These are phyloP conservation scores for Euphorbia pulcherrima DNA, from an alignment of 345 rosid genomes.

Conservation along the genomic window DNA sequence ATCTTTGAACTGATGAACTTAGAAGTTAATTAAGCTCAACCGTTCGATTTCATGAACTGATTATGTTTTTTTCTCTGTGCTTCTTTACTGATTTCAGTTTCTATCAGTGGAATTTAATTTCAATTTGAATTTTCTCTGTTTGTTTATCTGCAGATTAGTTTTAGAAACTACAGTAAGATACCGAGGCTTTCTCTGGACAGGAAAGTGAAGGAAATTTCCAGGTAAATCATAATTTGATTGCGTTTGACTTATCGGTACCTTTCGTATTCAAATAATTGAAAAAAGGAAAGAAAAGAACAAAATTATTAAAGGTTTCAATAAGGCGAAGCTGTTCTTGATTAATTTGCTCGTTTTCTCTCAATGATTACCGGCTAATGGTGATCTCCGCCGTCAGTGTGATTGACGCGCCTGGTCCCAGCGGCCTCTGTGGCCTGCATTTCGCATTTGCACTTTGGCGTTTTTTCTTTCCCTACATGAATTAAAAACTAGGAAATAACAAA, in stretches of 20 bases:
- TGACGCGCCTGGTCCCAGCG: slow-evolving; percentile 14
- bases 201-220: slow-evolving; percentile 23
- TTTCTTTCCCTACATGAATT: slow-evolving; percentile 5
- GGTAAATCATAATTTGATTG: slow-evolving; percentile 12
- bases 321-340: too few relatives aligned
- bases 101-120: neutral
- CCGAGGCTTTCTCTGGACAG: slow-evolving; percentile 18
- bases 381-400: slow-evolving; percentile 10
- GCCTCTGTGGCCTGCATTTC: neutral
- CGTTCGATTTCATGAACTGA: neutral
- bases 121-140: neutral
- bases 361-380: neutral
- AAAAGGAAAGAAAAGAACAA: neutral
- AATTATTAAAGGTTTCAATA: neutral
- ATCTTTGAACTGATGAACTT: neutral
- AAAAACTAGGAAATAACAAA: slow-evolving; percentile 32
- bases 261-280: neutral
- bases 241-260: slow-evolving; percentile 3
- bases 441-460: neutral
- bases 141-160: neutral
- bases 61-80: neutral
- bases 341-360: neutral
- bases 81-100: neutral
- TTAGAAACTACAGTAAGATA: slow-evolving; percentile 8
- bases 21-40: neutral